phyloP scores from a whole-genome alignment of 2,329 filamentous ascomycete species.

The Microdochium nivale region DNA sequence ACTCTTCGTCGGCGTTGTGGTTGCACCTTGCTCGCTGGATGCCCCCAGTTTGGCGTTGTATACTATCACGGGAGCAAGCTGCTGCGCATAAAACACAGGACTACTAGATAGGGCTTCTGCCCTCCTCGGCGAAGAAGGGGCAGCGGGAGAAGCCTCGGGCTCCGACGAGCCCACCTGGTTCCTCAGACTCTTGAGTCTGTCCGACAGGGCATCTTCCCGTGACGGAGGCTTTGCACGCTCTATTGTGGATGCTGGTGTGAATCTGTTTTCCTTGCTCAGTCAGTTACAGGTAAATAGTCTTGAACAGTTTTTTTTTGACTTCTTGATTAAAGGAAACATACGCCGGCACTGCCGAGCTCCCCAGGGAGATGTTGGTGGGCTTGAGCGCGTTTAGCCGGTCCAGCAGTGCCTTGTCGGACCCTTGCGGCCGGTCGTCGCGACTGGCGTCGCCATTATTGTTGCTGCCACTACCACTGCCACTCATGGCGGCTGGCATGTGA shows the following conservation, averaged over 20 bases:
- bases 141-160: slow-evolving; percentile 1
- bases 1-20: too few species aligned
- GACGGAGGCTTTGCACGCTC: slow-evolving; percentile 32
- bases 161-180: slow-evolving; percentile 21
- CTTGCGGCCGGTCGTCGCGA: neutral
- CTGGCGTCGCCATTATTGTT: slow-evolving; percentile 10
- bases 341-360: slow-evolving; percentile 16
- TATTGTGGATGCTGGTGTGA: slow-evolving; percentile 22
- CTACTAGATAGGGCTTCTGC: too few species aligned
- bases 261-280: slow-evolving; percentile 5
- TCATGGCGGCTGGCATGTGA: neutral
- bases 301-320: too few species aligned
- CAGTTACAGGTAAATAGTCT: too few species aligned
- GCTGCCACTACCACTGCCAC: too few species aligned
- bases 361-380: slow-evolving; percentile 25
- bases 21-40: too few species aligned
- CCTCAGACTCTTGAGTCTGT: slow-evolving; percentile 42
- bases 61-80: too few species aligned
- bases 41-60: slow-evolving; percentile 3
- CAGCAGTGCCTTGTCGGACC: slow-evolving; percentile 36
- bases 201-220: slow-evolving; percentile 41
- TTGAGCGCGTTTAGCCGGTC: slow-evolving; percentile 46
- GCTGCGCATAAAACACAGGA: too few species aligned
- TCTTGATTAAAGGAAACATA: neutral
- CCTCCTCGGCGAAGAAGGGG: neutral